Evolutionary conservation across 1,139 yeast species (phyloP), one percentile per base, ranked within the genome.

Genomic region (Debaryomycetaceae sp.): DNA sequence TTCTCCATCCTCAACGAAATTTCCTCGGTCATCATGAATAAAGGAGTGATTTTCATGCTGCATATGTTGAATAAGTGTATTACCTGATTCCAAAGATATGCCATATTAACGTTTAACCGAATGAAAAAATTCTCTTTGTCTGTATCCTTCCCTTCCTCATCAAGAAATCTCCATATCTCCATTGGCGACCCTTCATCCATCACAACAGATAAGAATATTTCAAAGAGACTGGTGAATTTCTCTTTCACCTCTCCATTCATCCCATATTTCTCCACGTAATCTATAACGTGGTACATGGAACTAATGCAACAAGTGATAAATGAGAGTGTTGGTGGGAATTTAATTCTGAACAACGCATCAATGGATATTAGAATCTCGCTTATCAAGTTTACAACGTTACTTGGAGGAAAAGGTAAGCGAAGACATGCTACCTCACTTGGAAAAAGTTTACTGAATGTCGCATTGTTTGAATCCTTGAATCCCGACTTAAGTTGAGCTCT

Each of bases 101-200:
- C 62, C 17, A 71, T 45, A 45, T 69, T 72, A 4, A 68, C 43
- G 39, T 67, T 61, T n/a, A 27, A 27, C 3, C 4, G 31, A 27
- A 2, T 8, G 11, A 2, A 2, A 4, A 27, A 27, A 27, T 11
- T 27, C 31, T 36, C 59, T 54, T 41, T 51, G 56, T 33, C 57
- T 52, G 23, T 58, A 45, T 24, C 54, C 54, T 36, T 51, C 44
- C 3, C 31, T 7, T 7, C 57, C 24, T 53, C 54, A 14, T 62
- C 59, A 1, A 76, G 78, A 47, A 68, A 69, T 40, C 60, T 63
- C 77, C 76, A 73, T 6, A 69, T 48, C 38, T 63, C 66, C n/a
- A 66, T 34, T 2, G 51, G 47, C 6, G 45, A 38, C 5, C 54
- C 57, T 11, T 56, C 59, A 27, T 27, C 31, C 31, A 27, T 27